Evolutionary conservation across 495 filamentous ascomycete species (phyloP).

Genomic region (Aspergillus ostianus): DNA sequence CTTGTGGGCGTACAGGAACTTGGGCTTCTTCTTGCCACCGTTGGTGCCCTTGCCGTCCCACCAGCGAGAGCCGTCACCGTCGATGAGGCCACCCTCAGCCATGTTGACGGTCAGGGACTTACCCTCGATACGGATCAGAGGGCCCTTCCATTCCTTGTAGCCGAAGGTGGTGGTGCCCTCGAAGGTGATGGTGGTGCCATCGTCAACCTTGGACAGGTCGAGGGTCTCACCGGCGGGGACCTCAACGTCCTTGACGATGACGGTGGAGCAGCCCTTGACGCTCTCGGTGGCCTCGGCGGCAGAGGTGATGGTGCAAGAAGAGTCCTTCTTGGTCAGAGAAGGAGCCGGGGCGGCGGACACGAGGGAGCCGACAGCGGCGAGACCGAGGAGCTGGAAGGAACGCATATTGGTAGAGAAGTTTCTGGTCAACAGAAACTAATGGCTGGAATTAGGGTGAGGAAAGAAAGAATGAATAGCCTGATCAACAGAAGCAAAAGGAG

Average conservation of each 20-base stretch:
- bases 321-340: slow-evolving; percentile 31
- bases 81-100: slow-evolving; percentile 36
- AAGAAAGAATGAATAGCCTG: slow-evolving; percentile 14
- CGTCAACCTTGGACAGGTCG: slow-evolving; percentile 46
- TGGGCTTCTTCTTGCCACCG: slow-evolving; percentile 57
- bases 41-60: slow-evolving; percentile 55
- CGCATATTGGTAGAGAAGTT: slow-evolving; percentile 17
- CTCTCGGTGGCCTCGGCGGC: slow-evolving; percentile 42
- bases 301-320: slow-evolving; percentile 50
- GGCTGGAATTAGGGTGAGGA: neutral
- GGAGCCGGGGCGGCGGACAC: slow-evolving; percentile 29
- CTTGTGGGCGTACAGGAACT: slow-evolving; percentile 55
- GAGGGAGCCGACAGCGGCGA: slow-evolving; percentile 24
- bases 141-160: slow-evolving; percentile 54
- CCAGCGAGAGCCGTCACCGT: slow-evolving; percentile 47
- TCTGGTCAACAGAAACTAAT: slow-evolving; percentile 23
- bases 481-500: slow-evolving; percentile 14
- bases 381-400: slow-evolving; percentile 20
- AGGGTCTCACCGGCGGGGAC: slow-evolving; percentile 55
- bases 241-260: slow-evolving; percentile 45
- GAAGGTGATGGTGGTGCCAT: slow-evolving; percentile 50
- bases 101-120: slow-evolving; percentile 44
- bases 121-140: slow-evolving; percentile 47
- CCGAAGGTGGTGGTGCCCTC: slow-evolving; percentile 51
- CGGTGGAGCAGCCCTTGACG: slow-evolving; percentile 50